phyloP scores from a whole-genome alignment of 768 basidiomycete species.

The Stropharia rugosoannulata region DNA sequence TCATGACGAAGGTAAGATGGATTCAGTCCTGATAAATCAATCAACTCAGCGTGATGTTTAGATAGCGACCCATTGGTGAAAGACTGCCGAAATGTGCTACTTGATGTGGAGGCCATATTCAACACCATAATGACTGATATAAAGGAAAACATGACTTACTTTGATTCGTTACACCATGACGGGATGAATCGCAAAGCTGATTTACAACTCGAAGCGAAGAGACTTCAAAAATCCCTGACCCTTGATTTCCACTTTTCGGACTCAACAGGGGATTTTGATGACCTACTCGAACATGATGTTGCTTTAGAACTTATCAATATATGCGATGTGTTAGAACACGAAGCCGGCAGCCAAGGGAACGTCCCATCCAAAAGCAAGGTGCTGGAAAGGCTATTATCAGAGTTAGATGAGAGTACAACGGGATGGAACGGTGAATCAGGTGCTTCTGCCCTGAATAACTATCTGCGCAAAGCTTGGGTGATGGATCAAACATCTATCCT shows the following conservation, averaged over 20 bases:
- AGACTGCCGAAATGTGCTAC: constrained; percentile 3
- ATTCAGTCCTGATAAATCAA: neutral
- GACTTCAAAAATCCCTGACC: constrained; percentile 10
- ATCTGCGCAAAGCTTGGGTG: constrained; percentile 14
- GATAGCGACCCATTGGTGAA: constrained; percentile 2
- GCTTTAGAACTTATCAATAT: constrained; percentile 8
- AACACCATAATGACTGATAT: constrained; percentile 6
- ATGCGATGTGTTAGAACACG: constrained; percentile 7
- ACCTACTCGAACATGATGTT: neutral
- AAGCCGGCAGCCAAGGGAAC: constrained; percentile 2
- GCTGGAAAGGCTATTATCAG: constrained; percentile 5
- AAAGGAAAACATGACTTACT: neutral
- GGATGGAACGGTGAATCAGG: neutral
- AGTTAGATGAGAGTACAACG: constrained; percentile 4
- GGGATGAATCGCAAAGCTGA: constrained; percentile 4
- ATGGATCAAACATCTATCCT: constrained; percentile 19
- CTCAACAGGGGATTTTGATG: neutral
- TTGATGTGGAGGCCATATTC: constrained; percentile 1
- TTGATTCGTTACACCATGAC: constrained; percentile 9
- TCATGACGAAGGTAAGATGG: neutral
- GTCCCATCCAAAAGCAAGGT: neutral
- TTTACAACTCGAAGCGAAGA: constrained; percentile 9
- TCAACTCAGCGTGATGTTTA: too few species aligned
- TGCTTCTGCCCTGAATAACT: constrained; percentile 2
- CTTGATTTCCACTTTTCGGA: neutral